A percentile compares a stretch with the other conserved stretches of the same genome.
phyloP scores from a whole-genome alignment of 805 yeast genomes.

The Ogataea trehaloabstinens region DNA sequence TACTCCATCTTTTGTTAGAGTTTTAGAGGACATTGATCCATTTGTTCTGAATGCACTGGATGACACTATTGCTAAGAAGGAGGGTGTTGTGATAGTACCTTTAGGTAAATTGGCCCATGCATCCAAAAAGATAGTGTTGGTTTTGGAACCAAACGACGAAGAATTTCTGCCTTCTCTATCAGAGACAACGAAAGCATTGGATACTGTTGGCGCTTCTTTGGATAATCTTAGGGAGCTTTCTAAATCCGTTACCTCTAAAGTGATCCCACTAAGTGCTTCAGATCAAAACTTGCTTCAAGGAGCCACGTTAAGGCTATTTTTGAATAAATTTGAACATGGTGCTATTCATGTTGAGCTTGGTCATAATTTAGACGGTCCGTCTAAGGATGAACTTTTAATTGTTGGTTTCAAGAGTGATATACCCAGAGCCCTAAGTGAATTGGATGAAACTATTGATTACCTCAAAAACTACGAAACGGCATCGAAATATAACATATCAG shows the following conservation, averaged over 20 bases:
- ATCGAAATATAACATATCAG: constrained; percentile 40
- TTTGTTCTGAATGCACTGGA: constrained; percentile 52
- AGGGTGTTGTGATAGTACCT: constrained; percentile 57
- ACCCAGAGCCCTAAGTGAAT: constrained; percentile 46
- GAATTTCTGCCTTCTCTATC: constrained; percentile 72
- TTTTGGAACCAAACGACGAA: constrained; percentile 49
- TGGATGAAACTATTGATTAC: constrained; percentile 51
- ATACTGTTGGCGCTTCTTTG: constrained; percentile 52
- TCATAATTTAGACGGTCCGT: constrained; percentile 36
- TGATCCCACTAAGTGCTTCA: constrained; percentile 48
- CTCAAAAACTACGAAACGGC: constrained; percentile 39
- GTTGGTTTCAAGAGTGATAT: constrained; percentile 73
- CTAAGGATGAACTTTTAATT: constrained; percentile 54
- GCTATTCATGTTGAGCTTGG: constrained; percentile 48
- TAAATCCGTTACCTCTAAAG: constrained; percentile 47
- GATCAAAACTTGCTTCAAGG: constrained; percentile 63
- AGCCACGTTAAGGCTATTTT: constrained; percentile 46
- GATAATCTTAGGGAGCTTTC: constrained; percentile 59
- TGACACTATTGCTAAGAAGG: constrained; percentile 39
- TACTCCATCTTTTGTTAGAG: constrained; percentile 62
- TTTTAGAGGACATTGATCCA: constrained; percentile 63
- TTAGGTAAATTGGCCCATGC: constrained; percentile 49
- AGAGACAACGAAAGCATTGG: constrained; percentile 56
- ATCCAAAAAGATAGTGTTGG: constrained; percentile 50
- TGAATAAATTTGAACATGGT: constrained; percentile 29